A percentile compares a stretch with the other conserved stretches of the same genome.
Evolutionary conservation across 2,329 filamentous ascomycete genomes (phyloP).

Genomic region (Fusarium sp.): DNA sequence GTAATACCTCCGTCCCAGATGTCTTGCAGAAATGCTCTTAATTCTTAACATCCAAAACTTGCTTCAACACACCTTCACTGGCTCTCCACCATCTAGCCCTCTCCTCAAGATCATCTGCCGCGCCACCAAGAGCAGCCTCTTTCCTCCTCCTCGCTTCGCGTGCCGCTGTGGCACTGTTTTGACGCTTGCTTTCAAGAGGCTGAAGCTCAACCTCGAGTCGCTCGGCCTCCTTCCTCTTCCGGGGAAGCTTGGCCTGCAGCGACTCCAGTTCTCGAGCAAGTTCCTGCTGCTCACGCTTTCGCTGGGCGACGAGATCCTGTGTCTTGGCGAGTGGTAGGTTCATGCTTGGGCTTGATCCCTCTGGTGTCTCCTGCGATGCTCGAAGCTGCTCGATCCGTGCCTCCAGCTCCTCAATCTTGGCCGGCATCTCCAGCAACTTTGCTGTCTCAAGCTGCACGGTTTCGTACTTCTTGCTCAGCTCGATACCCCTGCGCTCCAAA

Average conservation of each 20-base stretch:
- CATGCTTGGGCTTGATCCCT: slow-evolving; percentile 56
- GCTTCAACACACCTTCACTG: slow-evolving; percentile 72
- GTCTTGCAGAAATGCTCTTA: slow-evolving; percentile 34
- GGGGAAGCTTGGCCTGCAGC: slow-evolving; percentile 70
- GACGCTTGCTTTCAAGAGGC: slow-evolving; percentile 74
- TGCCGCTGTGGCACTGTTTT: slow-evolving; percentile 74
- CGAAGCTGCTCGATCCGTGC: slow-evolving; percentile 59
- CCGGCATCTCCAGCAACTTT: slow-evolving; percentile 64
- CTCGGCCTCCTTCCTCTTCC: slow-evolving; percentile 75
- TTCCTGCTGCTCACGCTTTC: slow-evolving; percentile 64
- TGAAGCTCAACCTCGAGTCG: slow-evolving; percentile 75
- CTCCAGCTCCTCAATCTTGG: slow-evolving; percentile 62
- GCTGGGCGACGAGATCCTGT: slow-evolving; percentile 62
- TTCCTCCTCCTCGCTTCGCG: slow-evolving; percentile 76
- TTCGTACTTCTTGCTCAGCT: slow-evolving; percentile 68
- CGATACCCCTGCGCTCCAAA: slow-evolving; percentile 73
- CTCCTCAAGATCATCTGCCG: slow-evolving; percentile 80
- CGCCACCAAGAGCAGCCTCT: slow-evolving; percentile 73
- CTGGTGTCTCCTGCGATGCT: slow-evolving; percentile 50
- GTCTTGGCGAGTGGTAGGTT: slow-evolving; percentile 71
- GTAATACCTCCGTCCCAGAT: not conserved
- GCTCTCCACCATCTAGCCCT: slow-evolving; percentile 80
- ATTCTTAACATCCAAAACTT: slow-evolving; percentile 69
- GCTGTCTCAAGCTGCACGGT: slow-evolving; percentile 61
- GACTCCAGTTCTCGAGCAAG: slow-evolving; percentile 74